Evolutionary conservation across 2,329 filamentous ascomycete species (phyloP), one percentile per base, ranked within the genome.

Genomic region (Gyromitra esculenta): DNA sequence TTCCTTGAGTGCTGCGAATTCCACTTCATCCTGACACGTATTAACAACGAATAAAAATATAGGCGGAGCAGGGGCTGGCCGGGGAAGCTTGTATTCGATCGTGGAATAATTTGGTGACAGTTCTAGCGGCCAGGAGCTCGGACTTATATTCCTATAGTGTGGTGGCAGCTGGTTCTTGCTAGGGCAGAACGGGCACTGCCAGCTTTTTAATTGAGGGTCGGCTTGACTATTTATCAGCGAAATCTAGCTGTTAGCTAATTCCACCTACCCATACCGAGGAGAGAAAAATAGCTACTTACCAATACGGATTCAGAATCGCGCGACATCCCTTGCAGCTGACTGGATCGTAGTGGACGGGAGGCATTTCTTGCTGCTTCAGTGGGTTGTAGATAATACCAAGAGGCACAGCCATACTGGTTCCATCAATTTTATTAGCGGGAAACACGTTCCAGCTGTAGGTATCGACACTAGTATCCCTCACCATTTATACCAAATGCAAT

Each of bases 391-490:
- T 88, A 80, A 93, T 94, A 83, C 94, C 96, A 82, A 98, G 97
- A 78, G 96, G 96, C 45, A 97, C 95, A 79, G 97, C 94, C 70
- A 97, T 89, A 78, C 94, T 90, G 75, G 94, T 97, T 76, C 94
- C 94, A 90, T 97, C 94, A 93, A 98, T 97, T 84, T 95, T 93
- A 82, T 94, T 94, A 87, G 94, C 97, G 63, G 96, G 95, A 82
- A 98, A 97, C 78, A 96, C 96, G 83, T 99, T 99, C 96, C 96
- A 99, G 85, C 95, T 80, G 35, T 41, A 60, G 37, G 13, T 6
- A 67, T 50, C 39, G 11, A 31, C 37, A 45, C 56, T 21, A 57
- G 54, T 18, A 73, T 43, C 8, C 56, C 48, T 25, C 11, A 13
- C 4, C 63, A 15, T 21, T 52, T 37, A 15, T 37, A 25, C 6